Base-by-base conservation (phyloP, 1,284 basidiomycete genomes). In the Heterobasidion occidentale region DNA sequence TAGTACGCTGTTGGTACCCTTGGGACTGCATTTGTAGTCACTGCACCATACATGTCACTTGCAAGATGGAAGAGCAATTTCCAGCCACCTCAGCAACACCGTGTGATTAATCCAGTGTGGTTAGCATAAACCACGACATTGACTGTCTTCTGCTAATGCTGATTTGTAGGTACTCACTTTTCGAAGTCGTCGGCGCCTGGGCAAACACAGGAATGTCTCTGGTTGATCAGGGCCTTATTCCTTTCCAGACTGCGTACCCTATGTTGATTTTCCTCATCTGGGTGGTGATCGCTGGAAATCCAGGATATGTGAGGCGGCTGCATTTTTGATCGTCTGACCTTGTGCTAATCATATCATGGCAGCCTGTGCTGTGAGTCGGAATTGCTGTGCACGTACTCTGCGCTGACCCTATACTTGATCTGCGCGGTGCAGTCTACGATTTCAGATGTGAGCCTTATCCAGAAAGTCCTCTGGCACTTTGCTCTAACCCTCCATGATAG, bases 251-350 rank as follows among this genome's bases (percentile, higher is more conserved):
- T 8, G 81, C 81, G 5, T 87, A 86, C 65, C 72, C 79, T 9
- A 74, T 86, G 71, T 75, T 84, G 14, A 63, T 84, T 19, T 68
- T 66, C 33, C 54, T 74, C 36, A 63, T 72, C 3, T 63, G 82
- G 12, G 70, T 83, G 27, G 84, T 85, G 48, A 67, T 87, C 20
- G 80, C 81, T 36, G 85, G 86, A n/a, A 86, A 86, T 62, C 86
- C 84, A 4, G 82, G 75, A 14, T 82, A 77, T 59, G 79, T 81
- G 56, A 71, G 78, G 3, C 14, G 17, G 33, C 19, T 34, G 44
- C 35, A 36, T 35, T 53, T 33, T 20, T 36, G 33, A 27, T 5
- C 3, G 3, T 27, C 6, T n/a, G 11, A 33, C 56, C 27, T 27
- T 27, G 27, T 42, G 7, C 27, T 47, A 9, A 27, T 42, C 20